Percentiles rank a stretch among this genome's conserved stretches.
Conservation (phyloP, 257 asterid genomes). For the Solanum ossicruentum region DNA sequence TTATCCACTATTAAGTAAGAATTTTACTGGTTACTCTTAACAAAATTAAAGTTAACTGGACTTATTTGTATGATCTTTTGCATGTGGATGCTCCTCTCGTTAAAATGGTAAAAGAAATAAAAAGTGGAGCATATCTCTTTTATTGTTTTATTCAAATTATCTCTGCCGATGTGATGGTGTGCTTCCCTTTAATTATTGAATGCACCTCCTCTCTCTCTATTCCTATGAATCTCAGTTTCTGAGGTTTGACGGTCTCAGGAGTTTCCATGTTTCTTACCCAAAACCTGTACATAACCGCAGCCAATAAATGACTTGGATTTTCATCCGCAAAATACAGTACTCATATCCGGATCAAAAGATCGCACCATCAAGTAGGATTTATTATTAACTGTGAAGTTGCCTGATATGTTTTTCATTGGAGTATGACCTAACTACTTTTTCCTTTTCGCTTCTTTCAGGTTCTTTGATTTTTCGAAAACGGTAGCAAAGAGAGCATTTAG, state of each 20-base stretch:
- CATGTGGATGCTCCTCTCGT: neutral
- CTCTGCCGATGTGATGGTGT: neutral
- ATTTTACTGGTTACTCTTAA: neutral
- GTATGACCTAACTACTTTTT: neutral
- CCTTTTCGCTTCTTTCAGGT: slow-evolving; percentile 31
- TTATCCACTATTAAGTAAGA: neutral
- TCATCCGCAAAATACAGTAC: slow-evolving; percentile 73
- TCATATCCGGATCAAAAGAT: slow-evolving; percentile 83
- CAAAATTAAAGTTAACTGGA: neutral
- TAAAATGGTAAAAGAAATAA: slow-evolving; percentile 1
- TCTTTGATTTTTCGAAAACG: slow-evolving; percentile 76
- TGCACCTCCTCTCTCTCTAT: neutral
- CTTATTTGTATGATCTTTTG: neutral
- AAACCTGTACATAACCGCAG: slow-evolving; percentile 35
- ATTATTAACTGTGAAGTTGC: slow-evolving; percentile 3
- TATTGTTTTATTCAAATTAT: neutral
- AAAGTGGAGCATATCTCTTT: neutral
- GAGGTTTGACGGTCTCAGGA: neutral
- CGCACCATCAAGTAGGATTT: slow-evolving; percentile 70
- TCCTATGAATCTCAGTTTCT: neutral
- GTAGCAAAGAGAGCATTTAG: slow-evolving; percentile 68
- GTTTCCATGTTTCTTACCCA: slow-evolving; percentile 5
- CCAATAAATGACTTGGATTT: slow-evolving; percentile 85
- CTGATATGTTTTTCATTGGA: neutral
- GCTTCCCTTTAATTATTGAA: neutral